These are phyloP conservation scores for Orbilia blumenaviensis DNA, from an alignment of 2,329 filamentous ascomycete genomes.

Conservation along the genomic window DNA sequence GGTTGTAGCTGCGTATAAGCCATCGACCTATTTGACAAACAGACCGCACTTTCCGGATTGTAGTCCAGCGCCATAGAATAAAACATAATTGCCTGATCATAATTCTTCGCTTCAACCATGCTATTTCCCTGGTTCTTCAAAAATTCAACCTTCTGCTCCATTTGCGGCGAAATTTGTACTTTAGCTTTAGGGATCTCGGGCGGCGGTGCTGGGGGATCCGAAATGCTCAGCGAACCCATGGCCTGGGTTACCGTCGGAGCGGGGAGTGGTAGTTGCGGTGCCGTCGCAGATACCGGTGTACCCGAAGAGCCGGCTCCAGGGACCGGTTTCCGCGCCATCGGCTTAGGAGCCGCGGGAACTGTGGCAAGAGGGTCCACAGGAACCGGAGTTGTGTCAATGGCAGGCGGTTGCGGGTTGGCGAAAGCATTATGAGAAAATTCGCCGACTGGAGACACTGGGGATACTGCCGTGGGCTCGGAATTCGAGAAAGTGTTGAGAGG, in stretches of 20 bases:
- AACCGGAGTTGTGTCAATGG: neutral
- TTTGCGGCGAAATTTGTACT: constrained; percentile 22
- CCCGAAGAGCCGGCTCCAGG: neutral
- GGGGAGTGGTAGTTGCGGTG: neutral
- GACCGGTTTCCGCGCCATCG: constrained; percentile 37
- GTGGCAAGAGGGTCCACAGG: constrained; percentile 3
- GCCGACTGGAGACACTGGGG: constrained; percentile 29
- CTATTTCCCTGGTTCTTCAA: constrained; percentile 49
- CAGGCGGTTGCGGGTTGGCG: constrained; percentile 1
- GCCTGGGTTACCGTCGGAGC: neutral
- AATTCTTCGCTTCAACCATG: constrained; percentile 47
- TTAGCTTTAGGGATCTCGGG: neutral
- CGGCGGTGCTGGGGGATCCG: neutral
- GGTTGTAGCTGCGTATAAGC: constrained; percentile 39
- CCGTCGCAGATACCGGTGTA: constrained; percentile 3
- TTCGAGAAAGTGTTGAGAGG: neutral
- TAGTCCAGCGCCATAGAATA: constrained; percentile 50
- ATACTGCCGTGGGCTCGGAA: constrained; percentile 20
- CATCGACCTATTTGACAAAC: constrained; percentile 45
- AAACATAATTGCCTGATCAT: constrained; percentile 50
- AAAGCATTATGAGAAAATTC: constrained; percentile 23
- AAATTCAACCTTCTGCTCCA: constrained; percentile 50
- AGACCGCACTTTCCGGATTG: constrained; percentile 38
- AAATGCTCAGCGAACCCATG: constrained; percentile 17
- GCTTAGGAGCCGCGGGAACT: neutral